phyloP scores from a whole-genome alignment of 495 filamentous ascomycete genomes.

The Bryoglossum gracile region DNA sequence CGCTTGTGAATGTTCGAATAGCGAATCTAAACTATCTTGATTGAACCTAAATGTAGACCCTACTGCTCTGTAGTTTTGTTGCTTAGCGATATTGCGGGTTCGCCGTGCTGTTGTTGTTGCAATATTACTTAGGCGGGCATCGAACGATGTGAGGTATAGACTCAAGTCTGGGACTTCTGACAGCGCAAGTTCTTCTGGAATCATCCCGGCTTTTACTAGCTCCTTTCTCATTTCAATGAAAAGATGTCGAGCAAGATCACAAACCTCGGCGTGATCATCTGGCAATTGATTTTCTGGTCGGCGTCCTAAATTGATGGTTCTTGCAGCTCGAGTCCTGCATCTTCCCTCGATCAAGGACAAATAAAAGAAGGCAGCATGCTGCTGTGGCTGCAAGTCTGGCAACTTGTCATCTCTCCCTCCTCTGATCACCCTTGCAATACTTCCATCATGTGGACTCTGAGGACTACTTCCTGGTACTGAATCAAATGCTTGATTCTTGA shows the following conservation, averaged over 20 bases:
- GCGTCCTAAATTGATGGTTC: constrained; percentile 16
- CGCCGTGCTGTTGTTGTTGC: too few relatives aligned
- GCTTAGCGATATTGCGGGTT: too few relatives aligned
- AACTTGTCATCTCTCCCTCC: constrained; percentile 1
- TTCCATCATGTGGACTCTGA: constrained; percentile 2
- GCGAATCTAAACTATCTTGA: too few relatives aligned
- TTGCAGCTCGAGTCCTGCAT: constrained; percentile 23
- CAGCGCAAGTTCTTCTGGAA: constrained; percentile 15
- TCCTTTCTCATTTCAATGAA: constrained; percentile 20
- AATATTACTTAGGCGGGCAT: constrained; percentile 17
- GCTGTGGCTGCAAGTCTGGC: constrained; percentile 14
- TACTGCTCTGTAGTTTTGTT: too few relatives aligned
- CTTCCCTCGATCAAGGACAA: constrained; percentile 25
- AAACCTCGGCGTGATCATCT: constrained; percentile 21
- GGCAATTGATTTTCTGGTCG: constrained; percentile 7
- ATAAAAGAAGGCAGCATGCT: constrained; percentile 20
- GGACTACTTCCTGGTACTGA: neutral
- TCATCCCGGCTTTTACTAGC: constrained; percentile 18
- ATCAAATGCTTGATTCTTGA: neutral
- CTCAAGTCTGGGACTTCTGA: constrained; percentile 10
- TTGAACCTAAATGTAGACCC: too few relatives aligned
- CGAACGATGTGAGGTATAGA: constrained; percentile 14
- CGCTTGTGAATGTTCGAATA: too few relatives aligned
- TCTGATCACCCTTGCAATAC: neutral
- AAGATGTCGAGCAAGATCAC: constrained; percentile 13